A percentile compares a stretch with the other conserved stretches of the same genome.
phyloP scores from a whole-genome alignment of 2,329 filamentous ascomycete species.

The Ceratocystis albifundus region DNA sequence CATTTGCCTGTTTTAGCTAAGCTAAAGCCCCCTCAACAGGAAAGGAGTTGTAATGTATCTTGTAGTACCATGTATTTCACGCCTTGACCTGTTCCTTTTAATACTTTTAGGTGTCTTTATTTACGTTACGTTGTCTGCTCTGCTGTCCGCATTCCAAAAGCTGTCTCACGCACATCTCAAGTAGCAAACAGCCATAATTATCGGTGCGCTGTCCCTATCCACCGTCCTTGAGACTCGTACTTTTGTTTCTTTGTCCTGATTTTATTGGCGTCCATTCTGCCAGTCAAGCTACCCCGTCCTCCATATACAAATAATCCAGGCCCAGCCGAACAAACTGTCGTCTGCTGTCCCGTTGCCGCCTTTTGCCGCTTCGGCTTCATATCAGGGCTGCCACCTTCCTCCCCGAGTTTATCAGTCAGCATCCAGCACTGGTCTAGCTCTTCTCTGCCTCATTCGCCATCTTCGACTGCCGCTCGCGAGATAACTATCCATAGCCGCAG shows the following conservation, averaged over 20 bases:
- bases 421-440: background rate
- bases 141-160: background rate
- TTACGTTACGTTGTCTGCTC: background rate
- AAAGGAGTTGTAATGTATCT: background rate
- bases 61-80: background rate
- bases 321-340: background rate
- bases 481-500: no score
- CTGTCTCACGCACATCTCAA: background rate
- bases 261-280: background rate
- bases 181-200: background rate
- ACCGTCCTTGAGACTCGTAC: background rate
- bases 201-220: background rate
- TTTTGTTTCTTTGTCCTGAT: background rate
- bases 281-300: background rate
- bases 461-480: background rate
- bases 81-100: background rate
- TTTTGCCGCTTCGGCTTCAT: slow-evolving; percentile 1
- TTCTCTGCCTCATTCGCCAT: background rate
- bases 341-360: background rate
- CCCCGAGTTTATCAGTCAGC: background rate
- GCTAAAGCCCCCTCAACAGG: background rate
- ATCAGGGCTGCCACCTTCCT: background rate
- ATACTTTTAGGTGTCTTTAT: slow-evolving; percentile 8
- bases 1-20: slow-evolving; percentile 9
- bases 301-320: background rate